phyloP scores from a whole-genome alignment of 2,329 filamentous ascomycete genomes.

The Pleoardoris graminearum region DNA sequence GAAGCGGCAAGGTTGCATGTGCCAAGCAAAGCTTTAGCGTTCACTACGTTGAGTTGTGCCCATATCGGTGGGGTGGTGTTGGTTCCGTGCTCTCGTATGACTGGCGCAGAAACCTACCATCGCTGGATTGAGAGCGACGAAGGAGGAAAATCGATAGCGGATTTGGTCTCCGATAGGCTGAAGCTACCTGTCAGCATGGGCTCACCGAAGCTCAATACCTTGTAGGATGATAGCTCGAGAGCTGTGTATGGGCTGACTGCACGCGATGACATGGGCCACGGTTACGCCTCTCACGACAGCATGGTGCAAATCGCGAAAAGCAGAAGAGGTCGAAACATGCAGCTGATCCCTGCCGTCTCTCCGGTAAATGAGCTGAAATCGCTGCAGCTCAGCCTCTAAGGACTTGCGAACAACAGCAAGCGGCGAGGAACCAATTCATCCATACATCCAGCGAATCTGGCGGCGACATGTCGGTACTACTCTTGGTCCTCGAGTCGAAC shows the following conservation, averaged over 20 bases:
- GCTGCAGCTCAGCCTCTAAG: not conserved
- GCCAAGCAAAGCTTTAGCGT: conserved; percentile 29
- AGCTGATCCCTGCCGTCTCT: not conserved
- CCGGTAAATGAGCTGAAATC: not conserved
- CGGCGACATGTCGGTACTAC: not conserved
- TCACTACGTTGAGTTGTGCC: conserved; percentile 16
- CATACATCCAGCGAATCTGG: not conserved
- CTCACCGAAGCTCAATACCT: conserved; percentile 2
- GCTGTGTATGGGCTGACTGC: conserved; percentile 1
- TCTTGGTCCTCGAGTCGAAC: no score
- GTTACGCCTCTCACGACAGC: not conserved
- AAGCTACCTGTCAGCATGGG: not conserved
- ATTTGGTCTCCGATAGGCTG: conserved; percentile 1
- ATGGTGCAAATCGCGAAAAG: conserved; percentile 1
- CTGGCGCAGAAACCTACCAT: conserved; percentile 9
- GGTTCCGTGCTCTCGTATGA: conserved; percentile 8
- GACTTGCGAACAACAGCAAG: not conserved
- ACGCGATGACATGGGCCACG: not conserved
- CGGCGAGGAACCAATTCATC: not conserved
- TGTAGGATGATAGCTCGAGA: not conserved
- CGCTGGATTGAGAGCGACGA: not conserved
- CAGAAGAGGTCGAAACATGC: not conserved
- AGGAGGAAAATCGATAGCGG: not conserved
- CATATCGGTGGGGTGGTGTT: conserved; percentile 15
- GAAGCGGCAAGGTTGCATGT: conserved; percentile 35